Conservation (phyloP, 2,329 filamentous ascomycete genomes). For the Didymella pinodella region DNA sequence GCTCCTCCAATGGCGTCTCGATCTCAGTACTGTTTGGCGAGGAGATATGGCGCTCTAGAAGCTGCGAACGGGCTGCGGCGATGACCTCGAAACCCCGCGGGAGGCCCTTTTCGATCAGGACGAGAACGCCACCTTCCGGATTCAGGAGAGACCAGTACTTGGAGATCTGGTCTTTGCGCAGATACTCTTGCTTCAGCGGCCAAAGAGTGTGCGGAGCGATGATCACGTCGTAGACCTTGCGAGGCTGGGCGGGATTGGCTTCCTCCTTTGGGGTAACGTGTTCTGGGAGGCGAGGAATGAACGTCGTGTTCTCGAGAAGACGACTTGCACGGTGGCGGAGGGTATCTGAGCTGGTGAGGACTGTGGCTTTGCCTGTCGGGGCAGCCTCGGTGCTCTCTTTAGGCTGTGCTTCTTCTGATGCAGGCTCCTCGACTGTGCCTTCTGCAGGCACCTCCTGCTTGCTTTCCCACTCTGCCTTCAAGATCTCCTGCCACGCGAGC, state of each 20-base stretch:
- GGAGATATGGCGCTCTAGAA: conserved; percentile 78
- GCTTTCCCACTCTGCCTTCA: conserved; percentile 81
- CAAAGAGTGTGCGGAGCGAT: conserved; percentile 87
- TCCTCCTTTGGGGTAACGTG: conserved; percentile 71
- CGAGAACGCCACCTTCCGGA: conserved; percentile 82
- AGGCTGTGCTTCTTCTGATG: conserved; percentile 23
- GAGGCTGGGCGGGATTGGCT: conserved; percentile 49
- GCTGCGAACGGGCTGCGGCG: conserved; percentile 79
- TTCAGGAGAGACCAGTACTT: conserved; percentile 90
- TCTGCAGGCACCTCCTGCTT: conserved; percentile 58
- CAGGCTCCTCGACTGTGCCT: conserved; percentile 22
- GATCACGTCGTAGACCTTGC: conserved; percentile 88
- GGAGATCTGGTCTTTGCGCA: conserved; percentile 79
- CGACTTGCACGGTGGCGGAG: conserved; percentile 77
- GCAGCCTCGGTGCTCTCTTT: conserved; percentile 38
- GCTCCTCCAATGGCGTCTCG: conserved; percentile 49
- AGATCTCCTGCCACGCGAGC: conserved; percentile 77
- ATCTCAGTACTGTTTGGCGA: conserved; percentile 63
- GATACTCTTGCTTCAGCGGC: conserved; percentile 75
- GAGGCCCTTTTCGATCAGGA: conserved; percentile 89
- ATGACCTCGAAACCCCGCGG: conserved; percentile 92
- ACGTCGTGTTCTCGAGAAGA: conserved; percentile 87
- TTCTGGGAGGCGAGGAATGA: conserved; percentile 90
- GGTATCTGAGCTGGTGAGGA: conserved; percentile 77
- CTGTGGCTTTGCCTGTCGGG: conserved; percentile 77